phyloP scores from a whole-genome alignment of 805 yeast species.

The Isabelozyma heimii region DNA sequence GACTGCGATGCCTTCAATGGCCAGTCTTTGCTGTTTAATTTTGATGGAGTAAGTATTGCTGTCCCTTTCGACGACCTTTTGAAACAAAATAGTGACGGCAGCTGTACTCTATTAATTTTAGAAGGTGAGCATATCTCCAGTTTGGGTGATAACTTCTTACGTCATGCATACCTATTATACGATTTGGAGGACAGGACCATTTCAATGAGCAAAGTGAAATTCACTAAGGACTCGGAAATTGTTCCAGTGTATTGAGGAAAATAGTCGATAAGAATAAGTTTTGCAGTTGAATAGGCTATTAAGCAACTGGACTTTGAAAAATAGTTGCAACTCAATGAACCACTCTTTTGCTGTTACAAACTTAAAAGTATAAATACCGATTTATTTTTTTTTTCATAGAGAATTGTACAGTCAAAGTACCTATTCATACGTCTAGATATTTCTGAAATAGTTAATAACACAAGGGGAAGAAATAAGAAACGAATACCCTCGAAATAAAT shows the following conservation, averaged over 20 bases:
- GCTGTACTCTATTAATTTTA: conserved; percentile 16
- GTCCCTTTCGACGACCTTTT: conserved; percentile 5
- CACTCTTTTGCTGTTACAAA: no score
- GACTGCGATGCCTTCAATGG: not conserved
- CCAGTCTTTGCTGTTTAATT: not conserved
- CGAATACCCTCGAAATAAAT: not conserved
- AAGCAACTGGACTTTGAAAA: no score
- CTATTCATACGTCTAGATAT: not conserved
- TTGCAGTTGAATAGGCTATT: no score
- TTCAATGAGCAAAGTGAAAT: conserved; percentile 11
- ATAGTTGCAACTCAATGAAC: no score
- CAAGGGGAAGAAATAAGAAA: not conserved
- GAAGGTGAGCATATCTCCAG: conserved; percentile 3
- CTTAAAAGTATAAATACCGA: no score
- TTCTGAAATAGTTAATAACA: not conserved
- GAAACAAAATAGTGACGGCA: not conserved
- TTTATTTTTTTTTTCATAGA: no score
- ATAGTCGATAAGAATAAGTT: not conserved
- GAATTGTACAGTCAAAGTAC: not conserved
- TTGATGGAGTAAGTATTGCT: conserved; percentile 3
- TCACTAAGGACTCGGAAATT: conserved; percentile 34
- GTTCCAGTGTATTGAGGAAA: conserved; percentile 22
- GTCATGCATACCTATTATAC: conserved; percentile 13
- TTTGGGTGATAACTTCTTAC: conserved; percentile 14
- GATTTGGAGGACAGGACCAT: conserved; percentile 11